Conservation (phyloP, 805 yeast genomes). For the Candida anglica region DNA sequence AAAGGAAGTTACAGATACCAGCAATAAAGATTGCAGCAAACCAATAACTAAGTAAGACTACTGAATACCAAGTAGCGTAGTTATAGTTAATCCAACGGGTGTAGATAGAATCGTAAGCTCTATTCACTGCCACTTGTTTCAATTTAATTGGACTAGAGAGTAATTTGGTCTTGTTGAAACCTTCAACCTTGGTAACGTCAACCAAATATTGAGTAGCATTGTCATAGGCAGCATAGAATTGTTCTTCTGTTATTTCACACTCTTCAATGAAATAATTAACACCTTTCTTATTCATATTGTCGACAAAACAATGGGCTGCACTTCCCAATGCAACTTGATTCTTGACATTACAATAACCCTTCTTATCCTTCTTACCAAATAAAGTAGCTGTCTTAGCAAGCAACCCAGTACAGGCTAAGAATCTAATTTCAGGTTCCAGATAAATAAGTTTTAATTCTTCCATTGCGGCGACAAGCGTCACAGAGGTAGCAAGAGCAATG, state of each 20-base stretch:
- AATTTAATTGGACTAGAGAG: slow-evolving; percentile 35
- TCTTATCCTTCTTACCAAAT: slow-evolving; percentile 19
- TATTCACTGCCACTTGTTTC: slow-evolving; percentile 18
- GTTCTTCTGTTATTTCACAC: slow-evolving; percentile 29
- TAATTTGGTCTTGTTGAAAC: slow-evolving; percentile 22
- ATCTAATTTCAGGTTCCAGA: slow-evolving; percentile 19
- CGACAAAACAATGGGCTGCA: slow-evolving; percentile 31
- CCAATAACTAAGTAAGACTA: slow-evolving; percentile 27
- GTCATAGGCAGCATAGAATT: slow-evolving; percentile 29
- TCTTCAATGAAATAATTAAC: slow-evolving; percentile 17
- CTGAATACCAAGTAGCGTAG: slow-evolving; percentile 36
- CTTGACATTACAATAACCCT: slow-evolving; percentile 28
- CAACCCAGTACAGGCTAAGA: slow-evolving; percentile 20
- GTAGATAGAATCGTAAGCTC: slow-evolving; percentile 22
- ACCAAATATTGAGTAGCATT: slow-evolving; percentile 40
- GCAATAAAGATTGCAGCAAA: slow-evolving; percentile 24
- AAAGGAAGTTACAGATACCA: slow-evolving; percentile 26
- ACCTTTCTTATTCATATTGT: slow-evolving; percentile 14
- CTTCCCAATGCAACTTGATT: slow-evolving; percentile 38
- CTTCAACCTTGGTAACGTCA: slow-evolving; percentile 19
- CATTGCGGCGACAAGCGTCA: background rate
- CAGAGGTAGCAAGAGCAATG: background rate
- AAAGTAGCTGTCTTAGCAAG: slow-evolving; percentile 21
- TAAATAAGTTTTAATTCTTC: slow-evolving; percentile 9
- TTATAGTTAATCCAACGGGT: slow-evolving; percentile 30